Conservation (phyloP, 2,329 filamentous ascomycete species). For the Neopestalotiopsis sp. region DNA sequence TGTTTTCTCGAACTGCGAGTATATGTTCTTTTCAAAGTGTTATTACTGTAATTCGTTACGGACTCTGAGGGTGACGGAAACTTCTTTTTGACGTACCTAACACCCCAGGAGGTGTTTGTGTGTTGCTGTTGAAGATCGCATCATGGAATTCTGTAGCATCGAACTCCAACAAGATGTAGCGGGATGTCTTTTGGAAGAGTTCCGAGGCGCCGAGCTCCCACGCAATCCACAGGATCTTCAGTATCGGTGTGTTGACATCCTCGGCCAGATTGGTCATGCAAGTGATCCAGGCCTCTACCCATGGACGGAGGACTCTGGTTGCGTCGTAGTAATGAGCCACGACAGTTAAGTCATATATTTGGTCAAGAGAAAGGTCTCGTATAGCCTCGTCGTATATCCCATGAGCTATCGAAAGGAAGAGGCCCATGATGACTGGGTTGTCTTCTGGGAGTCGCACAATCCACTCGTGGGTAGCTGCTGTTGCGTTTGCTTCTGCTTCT, state of each 20-base stretch:
- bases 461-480: neutral
- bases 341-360: slow-evolving; percentile 13
- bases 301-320: slow-evolving; percentile 11
- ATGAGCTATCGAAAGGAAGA: neutral
- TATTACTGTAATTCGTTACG: too few species aligned
- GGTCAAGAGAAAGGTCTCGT: slow-evolving; percentile 1
- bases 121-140: slow-evolving; percentile 17
- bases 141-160: slow-evolving; percentile 15
- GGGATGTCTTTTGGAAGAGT: slow-evolving; percentile 26
- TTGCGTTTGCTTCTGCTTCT: neutral
- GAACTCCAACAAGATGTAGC: slow-evolving; percentile 30
- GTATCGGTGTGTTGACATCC: slow-evolving; percentile 17
- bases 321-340: slow-evolving; percentile 17
- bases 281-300: slow-evolving; percentile 13
- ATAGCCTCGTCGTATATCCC: neutral
- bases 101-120: slow-evolving; percentile 26
- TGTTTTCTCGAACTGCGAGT: neutral
- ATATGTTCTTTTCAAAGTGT: neutral
- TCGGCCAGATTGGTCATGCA: slow-evolving; percentile 1
- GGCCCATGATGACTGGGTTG: neutral
- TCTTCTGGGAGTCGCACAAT: neutral
- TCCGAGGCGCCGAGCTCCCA: slow-evolving; percentile 36
- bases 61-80: slow-evolving; percentile 12
- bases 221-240: slow-evolving; percentile 35
- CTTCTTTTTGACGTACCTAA: slow-evolving; percentile 25